Conservation (phyloP, 805 yeast genomes). For the Monosporozyma solicola region DNA sequence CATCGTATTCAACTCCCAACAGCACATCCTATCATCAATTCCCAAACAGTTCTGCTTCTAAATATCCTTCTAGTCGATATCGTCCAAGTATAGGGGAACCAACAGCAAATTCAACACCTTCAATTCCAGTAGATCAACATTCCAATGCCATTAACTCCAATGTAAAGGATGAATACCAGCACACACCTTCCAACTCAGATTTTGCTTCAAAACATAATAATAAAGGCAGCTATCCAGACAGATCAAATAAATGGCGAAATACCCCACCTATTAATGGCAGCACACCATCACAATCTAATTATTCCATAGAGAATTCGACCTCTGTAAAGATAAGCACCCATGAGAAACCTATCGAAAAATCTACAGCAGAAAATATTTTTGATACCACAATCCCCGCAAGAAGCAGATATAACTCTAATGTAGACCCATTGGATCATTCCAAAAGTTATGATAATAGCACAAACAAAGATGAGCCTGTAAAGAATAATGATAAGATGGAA, state of each 20-base stretch:
- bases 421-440: slow-evolving; percentile 6
- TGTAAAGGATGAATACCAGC: neutral
- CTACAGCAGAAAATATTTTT: neutral
- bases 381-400: neutral
- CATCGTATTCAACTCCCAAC: neutral
- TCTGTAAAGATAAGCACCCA: neutral
- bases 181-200: neutral
- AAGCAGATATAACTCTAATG: neutral
- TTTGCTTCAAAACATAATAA: neutral
- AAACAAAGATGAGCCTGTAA: neutral
- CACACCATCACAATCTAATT: neutral
- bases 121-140: neutral
- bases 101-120: neutral
- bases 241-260: neutral
- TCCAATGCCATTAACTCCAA: neutral
- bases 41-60: neutral
- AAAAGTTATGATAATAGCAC: neutral
- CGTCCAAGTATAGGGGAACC: slow-evolving; percentile 14
- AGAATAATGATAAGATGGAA: neutral
- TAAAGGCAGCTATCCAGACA: neutral
- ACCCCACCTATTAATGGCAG: neutral
- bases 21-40: neutral
- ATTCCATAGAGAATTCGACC: neutral
- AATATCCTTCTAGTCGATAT: slow-evolving; percentile 15
- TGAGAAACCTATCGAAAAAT: neutral